Base-by-base conservation (phyloP, 495 filamentous ascomycete genomes). In the Hypoxylon crocopeplum region DNA sequence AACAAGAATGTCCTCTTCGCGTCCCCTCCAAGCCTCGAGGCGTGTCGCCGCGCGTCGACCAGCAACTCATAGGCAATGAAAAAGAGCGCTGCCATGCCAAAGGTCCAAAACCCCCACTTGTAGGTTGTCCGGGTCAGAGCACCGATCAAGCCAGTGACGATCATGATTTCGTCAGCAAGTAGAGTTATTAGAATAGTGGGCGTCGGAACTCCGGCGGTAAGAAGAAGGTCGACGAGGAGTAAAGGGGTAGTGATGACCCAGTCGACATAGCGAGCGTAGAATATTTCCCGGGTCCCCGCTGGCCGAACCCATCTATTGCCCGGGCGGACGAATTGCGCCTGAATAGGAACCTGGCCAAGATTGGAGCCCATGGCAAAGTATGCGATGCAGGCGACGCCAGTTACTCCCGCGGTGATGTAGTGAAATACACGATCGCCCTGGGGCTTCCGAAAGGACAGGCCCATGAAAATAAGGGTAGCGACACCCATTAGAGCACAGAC, bases 291-390 rank as follows among this genome's bases (percentile, higher is more conserved):
- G 13, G 75, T 78, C 3, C 68, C 60, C 7, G 80, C 81, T 7
- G 59, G 36, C 3, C 82, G 75, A 17, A 73, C 69, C 27, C 70
- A 62, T 16, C 77, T 72, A 44, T 53, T 62, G 6, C 58, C 20
- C 0, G 50, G 66, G 7, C 80, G 75, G 5, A 56, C 58, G 57
- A 81, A 87, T 60, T 87, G 75, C 20, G 85, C 82, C 7, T 64
- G 61, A 52, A 89, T 86, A 15, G 84, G 79, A 7, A 80, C 82
- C 70, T 81, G 86, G 42, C 88, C 88, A 0, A 91, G 73, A 64
- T 89, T 84, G 5, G 85, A 84, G 33, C 78, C 86, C 80, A 89
- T 86, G 60, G 82, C 78, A 69, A 85, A 91, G 66, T 90, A 90
- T 24, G 86, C 79, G 54, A 88, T 82, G 17, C 82, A 73, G 5